Conservation (phyloP, 768 basidiomycete species). For the Coprinellus aureogranulatus region DNA sequence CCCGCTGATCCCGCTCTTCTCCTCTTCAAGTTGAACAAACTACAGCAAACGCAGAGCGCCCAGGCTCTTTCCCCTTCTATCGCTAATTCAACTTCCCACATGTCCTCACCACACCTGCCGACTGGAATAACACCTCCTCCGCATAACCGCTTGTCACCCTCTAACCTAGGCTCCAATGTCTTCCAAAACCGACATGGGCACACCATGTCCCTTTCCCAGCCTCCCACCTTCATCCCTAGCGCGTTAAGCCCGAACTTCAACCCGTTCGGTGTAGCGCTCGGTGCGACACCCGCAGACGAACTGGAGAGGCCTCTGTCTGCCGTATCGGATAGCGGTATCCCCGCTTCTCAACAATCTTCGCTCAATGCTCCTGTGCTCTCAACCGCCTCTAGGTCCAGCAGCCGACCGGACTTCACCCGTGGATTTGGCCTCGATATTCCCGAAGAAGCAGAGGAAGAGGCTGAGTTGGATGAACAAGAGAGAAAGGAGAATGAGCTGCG, state of each 20-base stretch:
- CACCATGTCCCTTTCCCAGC: constrained; percentile 69
- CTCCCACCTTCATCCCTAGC: constrained; percentile 42
- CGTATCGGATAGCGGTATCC: constrained; percentile 10
- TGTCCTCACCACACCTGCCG: constrained; percentile 63
- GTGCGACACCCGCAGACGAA: constrained; percentile 50
- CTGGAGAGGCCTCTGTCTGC: constrained; percentile 15
- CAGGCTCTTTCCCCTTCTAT: constrained; percentile 23
- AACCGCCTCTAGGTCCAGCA: constrained; percentile 44
- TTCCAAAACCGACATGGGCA: constrained; percentile 59
- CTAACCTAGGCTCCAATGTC: constrained; percentile 32
- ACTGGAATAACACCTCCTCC: constrained; percentile 52
- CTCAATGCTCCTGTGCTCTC: constrained; percentile 31
- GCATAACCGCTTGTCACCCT: constrained; percentile 21
- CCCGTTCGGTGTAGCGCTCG: constrained; percentile 54
- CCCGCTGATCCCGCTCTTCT: constrained; percentile 83
- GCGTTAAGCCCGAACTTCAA: constrained; percentile 46
- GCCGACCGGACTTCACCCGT: constrained; percentile 68
- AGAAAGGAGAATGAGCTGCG: constrained; percentile 42
- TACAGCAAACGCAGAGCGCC: constrained; percentile 63
- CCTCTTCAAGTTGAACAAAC: constrained; percentile 79
- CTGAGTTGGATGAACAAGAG: constrained; percentile 36
- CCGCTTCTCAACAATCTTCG: constrained; percentile 1
- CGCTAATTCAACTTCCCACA: constrained; percentile 47
- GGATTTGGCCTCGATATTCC: constrained; percentile 82
- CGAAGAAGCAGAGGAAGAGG: constrained; percentile 67